Evolutionary conservation across 768 basidiomycete genomes (phyloP).

Genomic region (Sutorius australiensis): DNA sequence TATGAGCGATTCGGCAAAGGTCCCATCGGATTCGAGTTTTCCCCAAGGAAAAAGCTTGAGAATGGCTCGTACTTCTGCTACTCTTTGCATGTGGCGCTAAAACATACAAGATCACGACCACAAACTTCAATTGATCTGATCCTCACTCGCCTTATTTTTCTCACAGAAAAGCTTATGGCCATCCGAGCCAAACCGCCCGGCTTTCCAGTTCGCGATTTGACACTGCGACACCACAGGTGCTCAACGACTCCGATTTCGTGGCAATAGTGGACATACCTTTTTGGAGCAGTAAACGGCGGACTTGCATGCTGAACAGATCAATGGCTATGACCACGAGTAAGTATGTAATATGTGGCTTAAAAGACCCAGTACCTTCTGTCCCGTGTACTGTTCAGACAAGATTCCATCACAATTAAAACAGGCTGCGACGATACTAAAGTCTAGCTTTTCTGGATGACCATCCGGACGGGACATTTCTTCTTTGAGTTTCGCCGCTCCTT

Average conservation of each 20-base stretch:
- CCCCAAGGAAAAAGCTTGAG: conserved; percentile 42
- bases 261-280: conserved; percentile 11
- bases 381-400: conserved; percentile 4
- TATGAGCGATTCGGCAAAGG: conserved; percentile 34
- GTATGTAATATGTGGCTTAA: not conserved
- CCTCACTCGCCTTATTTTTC: conserved; percentile 31
- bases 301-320: conserved; percentile 29
- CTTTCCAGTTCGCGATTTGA: conserved; percentile 36
- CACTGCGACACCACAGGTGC: conserved; percentile 22
- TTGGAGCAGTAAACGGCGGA: conserved; percentile 32
- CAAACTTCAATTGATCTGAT: not conserved
- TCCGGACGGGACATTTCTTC: conserved; percentile 25
- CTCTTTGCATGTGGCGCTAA: conserved; percentile 37
- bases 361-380: conserved; percentile 18
- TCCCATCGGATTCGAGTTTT: conserved; percentile 39
- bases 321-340: conserved; percentile 16
- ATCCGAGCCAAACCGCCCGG: conserved; percentile 24
- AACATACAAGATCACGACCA: not conserved
- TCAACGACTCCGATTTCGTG: not conserved
- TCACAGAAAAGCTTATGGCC: conserved; percentile 34
- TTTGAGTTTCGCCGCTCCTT: conserved; percentile 27
- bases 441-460: conserved; percentile 28
- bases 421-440: conserved; percentile 21
- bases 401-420: conserved; percentile 23
- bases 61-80: conserved; percentile 31